phyloP scores from a whole-genome alignment of 768 basidiomycete genomes.

The Auricularia cornea region DNA sequence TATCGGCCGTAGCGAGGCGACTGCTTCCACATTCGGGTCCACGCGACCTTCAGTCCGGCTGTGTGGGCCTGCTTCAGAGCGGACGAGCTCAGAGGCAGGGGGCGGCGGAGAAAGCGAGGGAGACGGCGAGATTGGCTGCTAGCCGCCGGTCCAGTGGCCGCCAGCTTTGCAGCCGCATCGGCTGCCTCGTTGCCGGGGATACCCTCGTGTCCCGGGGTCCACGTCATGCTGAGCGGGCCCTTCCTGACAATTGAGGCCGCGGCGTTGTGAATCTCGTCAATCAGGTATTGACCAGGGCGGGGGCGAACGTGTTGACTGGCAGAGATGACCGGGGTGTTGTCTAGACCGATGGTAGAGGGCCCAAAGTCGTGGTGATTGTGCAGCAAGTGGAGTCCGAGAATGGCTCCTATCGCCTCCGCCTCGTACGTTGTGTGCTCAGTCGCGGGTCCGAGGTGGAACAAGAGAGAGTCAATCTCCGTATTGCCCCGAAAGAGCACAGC shows the following conservation, averaged over 20 bases:
- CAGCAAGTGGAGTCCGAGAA: conserved; percentile 10
- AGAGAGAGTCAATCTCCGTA: neutral
- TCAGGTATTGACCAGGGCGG: conserved; percentile 9
- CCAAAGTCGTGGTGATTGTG: conserved; percentile 1
- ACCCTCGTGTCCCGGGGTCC: conserved; percentile 15
- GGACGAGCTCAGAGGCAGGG: too few relatives aligned
- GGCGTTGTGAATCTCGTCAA: conserved; percentile 5
- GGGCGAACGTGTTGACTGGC: neutral
- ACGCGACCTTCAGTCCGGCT: too few relatives aligned
- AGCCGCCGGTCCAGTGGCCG: neutral
- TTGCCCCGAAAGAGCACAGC: conserved; percentile 1
- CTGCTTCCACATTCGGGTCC: too few relatives aligned
- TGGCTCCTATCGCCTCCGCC: conserved; percentile 9
- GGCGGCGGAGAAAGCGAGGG: too few relatives aligned
- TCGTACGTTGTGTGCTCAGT: conserved; percentile 14
- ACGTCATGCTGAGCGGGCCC: conserved; percentile 4
- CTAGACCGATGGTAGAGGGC: too few relatives aligned
- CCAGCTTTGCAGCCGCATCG: conserved; percentile 20
- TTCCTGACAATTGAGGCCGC: neutral
- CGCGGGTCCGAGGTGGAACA: conserved; percentile 3
- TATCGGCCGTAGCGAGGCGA: too few relatives aligned
- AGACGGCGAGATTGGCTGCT: too few relatives aligned
- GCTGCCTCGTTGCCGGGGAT: conserved; percentile 12
- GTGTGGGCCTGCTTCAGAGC: too few relatives aligned
- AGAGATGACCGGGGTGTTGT: conserved; percentile 11